Base-by-base conservation (phyloP, 1,284 basidiomycete species). In the Volvariella surrecta region DNA sequence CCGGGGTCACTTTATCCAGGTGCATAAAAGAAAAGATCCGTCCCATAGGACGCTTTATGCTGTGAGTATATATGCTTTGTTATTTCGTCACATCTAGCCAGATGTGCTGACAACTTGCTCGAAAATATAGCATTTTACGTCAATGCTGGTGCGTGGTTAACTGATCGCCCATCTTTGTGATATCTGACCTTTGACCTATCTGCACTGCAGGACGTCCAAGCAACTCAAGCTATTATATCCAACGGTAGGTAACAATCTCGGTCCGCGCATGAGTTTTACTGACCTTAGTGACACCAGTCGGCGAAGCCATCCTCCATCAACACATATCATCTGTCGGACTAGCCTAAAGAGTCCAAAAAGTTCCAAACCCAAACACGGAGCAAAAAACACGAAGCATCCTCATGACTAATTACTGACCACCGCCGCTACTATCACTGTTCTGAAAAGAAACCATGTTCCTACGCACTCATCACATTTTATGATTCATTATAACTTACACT, bases 1-100 rank as follows among this genome's bases (percentile, higher is more conserved):
- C 65, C 74, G 79, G 30, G 76, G 81, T 19, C 86, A 89, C 56
- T 88, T 88, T 55, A 65, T 80, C 35, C 81, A 84, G 53, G 78
- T 78, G 16, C 82, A 88, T 58, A 68, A 73, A 53, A 70, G 75
- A 50, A 79, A 80, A 51, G 81, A 84, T 54, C 61, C 70, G 20
- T 70, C 73, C 4, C 67, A 69, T 46, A 68, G 83, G 32, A 67
- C 69, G 39, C 62, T 87, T 11, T 85, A 78, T 55, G 66, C 75
- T 44, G 82, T 85, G 53, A 61, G 82, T 74, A 39, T 32, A 24
- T 40, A 38, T 20, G 43, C 28, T 32, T 31, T 17, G 19, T 20
- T 39, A 37, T 39, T 32, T 30, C 11, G 15, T 31, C 44, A 18
- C 13, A 24, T 9, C 9, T 9, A 15, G 42, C 22, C 32, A n/a